These are phyloP conservation scores for Juglanconis oblonga DNA, from an alignment of 2,329 filamentous ascomycete species.

Conservation along the genomic window DNA sequence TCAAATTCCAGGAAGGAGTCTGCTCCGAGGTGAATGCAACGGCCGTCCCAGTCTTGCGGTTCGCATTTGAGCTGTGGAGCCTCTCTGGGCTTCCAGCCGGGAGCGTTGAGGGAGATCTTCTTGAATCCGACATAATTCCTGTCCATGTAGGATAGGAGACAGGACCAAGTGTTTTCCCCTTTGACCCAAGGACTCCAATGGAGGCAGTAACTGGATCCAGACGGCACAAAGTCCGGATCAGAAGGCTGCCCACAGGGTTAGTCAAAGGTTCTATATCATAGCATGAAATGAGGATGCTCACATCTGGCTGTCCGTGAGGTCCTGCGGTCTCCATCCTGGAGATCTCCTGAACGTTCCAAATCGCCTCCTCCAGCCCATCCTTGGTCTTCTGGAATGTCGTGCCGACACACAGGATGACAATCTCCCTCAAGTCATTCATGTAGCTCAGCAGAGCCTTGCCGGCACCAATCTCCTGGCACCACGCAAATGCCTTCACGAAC, in stretches of 20 bases:
- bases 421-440: conserved; percentile 45
- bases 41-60: conserved; percentile 39
- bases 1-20: conserved; percentile 58
- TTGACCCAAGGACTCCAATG: conserved; percentile 54
- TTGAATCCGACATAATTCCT: conserved; percentile 55
- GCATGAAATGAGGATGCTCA: conserved; percentile 22
- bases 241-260: background rate
- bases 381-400: conserved; percentile 27
- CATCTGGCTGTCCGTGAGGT: conserved; percentile 36
- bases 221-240: conserved; percentile 49
- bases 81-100: conserved; percentile 34
- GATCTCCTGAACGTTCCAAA: conserved; percentile 51
- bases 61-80: conserved; percentile 36
- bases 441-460: conserved; percentile 49
- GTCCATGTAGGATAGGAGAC: conserved; percentile 49
- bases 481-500: conserved; percentile 50
- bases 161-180: conserved; percentile 31
- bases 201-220: conserved; percentile 47
- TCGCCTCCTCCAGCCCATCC: conserved; percentile 21
- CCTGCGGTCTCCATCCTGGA: conserved; percentile 46
- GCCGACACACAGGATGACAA: conserved; percentile 50
- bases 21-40: conserved; percentile 47
- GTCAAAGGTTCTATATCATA: background rate
- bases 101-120: conserved; percentile 38
- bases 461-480: conserved; percentile 42